A percentile compares a stretch with the other conserved stretches of the same genome.
Conservation (phyloP, 2,329 filamentous ascomycete species). For the Fusarium sp. region DNA sequence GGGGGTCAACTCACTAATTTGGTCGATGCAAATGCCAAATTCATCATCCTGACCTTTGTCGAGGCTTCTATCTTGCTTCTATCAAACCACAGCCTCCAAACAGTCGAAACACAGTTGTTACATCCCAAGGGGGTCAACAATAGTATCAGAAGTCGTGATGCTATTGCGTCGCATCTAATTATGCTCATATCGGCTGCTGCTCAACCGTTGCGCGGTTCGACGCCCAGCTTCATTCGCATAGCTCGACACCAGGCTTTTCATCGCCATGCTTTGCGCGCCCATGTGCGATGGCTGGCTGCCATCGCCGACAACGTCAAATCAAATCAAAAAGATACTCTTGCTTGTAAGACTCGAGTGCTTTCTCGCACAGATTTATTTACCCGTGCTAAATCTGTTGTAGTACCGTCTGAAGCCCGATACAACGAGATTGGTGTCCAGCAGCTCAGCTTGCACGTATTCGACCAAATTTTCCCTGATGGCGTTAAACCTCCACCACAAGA, state of each 20-base stretch:
- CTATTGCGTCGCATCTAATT: constrained; percentile 41
- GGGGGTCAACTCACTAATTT: constrained; percentile 7
- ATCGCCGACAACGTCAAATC: constrained; percentile 47
- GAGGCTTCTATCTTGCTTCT: constrained; percentile 9
- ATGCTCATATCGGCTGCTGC: constrained; percentile 53
- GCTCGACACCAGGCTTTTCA: constrained; percentile 62
- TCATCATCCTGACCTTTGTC: constrained; percentile 28
- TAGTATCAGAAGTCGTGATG: constrained; percentile 44
- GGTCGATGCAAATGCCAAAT: constrained; percentile 37
- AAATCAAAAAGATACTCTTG: constrained; percentile 51
- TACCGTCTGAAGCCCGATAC: constrained; percentile 74
- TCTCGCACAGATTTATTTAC: neutral
- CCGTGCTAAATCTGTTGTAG: constrained; percentile 45
- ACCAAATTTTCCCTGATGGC: constrained; percentile 80
- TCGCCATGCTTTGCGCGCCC: constrained; percentile 53
- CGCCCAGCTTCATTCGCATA: constrained; percentile 64
- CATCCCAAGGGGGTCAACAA: constrained; percentile 23
- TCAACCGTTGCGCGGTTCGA: constrained; percentile 57
- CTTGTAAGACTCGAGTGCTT: constrained; percentile 54
- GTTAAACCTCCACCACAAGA: constrained; percentile 72
- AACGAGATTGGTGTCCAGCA: constrained; percentile 97
- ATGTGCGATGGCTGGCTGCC: constrained; percentile 61
- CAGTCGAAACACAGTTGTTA: constrained; percentile 17
- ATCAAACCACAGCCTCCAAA: constrained; percentile 12
- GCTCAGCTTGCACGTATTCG: constrained; percentile 83